Conservation (phyloP, 176 grass and related monocot species). For the Chrysopogon serrulatus region DNA sequence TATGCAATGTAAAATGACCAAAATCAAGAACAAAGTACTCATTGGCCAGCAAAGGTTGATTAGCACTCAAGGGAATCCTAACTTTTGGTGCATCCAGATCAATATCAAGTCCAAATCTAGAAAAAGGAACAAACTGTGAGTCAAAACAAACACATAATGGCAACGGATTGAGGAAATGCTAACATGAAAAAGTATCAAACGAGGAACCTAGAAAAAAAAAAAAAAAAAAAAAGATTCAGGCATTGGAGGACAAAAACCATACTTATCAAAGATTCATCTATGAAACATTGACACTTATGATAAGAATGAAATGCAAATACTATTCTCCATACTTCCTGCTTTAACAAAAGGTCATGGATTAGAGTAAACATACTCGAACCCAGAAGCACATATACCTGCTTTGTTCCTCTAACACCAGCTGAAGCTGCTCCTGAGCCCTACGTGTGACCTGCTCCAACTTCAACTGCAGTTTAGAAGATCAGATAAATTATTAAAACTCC, state of each 20-base stretch:
- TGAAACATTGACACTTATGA: not conserved
- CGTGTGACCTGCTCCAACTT: conserved; percentile 92
- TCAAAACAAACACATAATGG: conserved; percentile 7
- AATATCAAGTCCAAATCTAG: conserved; percentile 94
- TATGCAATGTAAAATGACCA: conserved; percentile 98
- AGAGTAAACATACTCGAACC: not conserved
- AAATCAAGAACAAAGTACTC: conserved; percentile 86
- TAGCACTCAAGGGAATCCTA: conserved; percentile 62
- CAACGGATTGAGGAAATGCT: not conserved
- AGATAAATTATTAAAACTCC: conserved; percentile 20
- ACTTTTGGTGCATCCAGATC: conserved; percentile 99
- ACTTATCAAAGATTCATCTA: not conserved
- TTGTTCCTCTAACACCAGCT: conserved; percentile 89
- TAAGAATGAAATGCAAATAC: not conserved
- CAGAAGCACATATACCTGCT: conserved; percentile 62
- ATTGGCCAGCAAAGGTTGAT: conserved; percentile 30
- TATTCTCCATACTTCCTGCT: not conserved
- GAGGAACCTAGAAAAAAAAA: not conserved
- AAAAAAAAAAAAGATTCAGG: not conserved
- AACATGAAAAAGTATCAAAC: not conserved
- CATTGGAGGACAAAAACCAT: not conserved
- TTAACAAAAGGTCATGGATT: not conserved
- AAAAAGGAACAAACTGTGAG: conserved; percentile 30
- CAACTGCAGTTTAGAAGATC: conserved; percentile 54
- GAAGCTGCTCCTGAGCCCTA: conserved; percentile 93